phyloP scores from a whole-genome alignment of 805 yeast genomes.

The Saccharomycopsis selenospora region DNA sequence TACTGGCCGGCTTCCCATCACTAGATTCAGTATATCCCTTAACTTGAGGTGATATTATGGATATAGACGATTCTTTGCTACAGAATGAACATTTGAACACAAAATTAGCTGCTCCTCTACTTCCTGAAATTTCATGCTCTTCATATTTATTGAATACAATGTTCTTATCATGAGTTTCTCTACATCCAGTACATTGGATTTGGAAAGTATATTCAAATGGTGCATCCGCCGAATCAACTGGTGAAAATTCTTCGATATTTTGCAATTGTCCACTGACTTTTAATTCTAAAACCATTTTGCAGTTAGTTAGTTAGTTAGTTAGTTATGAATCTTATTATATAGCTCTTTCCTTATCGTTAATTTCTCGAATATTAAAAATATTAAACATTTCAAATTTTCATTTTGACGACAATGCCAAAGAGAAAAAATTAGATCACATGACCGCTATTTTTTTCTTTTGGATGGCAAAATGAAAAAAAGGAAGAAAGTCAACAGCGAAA shows the following conservation, averaged over 20 bases:
- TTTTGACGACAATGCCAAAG: too few species aligned
- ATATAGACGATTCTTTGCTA: constrained; percentile 28
- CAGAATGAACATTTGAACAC: constrained; percentile 71
- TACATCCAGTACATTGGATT: constrained; percentile 70
- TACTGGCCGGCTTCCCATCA: constrained; percentile 35
- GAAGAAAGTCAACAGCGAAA: too few species aligned
- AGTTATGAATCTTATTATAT: too few species aligned
- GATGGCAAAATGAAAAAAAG: too few species aligned
- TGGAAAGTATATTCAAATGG: constrained; percentile 75
- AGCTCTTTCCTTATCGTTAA: too few species aligned
- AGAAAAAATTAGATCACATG: too few species aligned
- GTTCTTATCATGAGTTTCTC: constrained; percentile 66
- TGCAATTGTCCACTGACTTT: constrained; percentile 37
- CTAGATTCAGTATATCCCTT: constrained; percentile 32
- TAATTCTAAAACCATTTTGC: constrained; percentile 1
- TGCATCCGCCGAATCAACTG: constrained; percentile 48
- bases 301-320: too few species aligned
- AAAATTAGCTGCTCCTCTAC: constrained; percentile 80
- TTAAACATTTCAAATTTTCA: too few species aligned
- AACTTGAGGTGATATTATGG: constrained; percentile 24
- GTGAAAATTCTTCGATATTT: constrained; percentile 49
- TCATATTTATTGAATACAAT: constrained; percentile 47
- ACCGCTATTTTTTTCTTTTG: too few species aligned
- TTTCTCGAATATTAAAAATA: too few species aligned
- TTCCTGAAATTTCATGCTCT: constrained; percentile 41